Evolutionary conservation across 2,329 filamentous ascomycete genomes (phyloP).

Genomic region (Fusarium penzigii): DNA sequence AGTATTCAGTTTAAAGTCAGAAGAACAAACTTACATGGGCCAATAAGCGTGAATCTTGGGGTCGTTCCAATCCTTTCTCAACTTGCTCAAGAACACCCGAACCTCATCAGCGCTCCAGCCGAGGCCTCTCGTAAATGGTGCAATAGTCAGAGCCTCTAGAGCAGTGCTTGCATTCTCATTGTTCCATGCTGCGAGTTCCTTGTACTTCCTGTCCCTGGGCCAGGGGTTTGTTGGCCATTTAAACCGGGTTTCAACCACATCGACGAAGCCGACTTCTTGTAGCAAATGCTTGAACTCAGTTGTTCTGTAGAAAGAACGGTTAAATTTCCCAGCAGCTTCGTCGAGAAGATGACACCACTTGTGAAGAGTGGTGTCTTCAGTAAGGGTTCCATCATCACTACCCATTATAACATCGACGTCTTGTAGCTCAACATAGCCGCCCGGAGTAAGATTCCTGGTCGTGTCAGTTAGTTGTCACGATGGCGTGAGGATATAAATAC

Average conservation of each 20-base stretch:
- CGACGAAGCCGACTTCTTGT: slow-evolving; percentile 6
- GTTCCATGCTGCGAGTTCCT: slow-evolving; percentile 11
- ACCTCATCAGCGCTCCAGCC: slow-evolving; percentile 11
- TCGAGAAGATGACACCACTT: slow-evolving; percentile 6
- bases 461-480: too few relatives aligned
- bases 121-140: slow-evolving; percentile 8
- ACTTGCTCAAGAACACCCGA: slow-evolving; percentile 1
- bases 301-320: too few relatives aligned
- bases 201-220: slow-evolving; percentile 8
- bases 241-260: slow-evolving; percentile 9
- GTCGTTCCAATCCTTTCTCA: slow-evolving; percentile 6
- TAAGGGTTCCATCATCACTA: slow-evolving; percentile 5
- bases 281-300: slow-evolving; percentile 4
- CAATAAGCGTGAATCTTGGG: slow-evolving; percentile 9
- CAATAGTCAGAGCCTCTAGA: slow-evolving; percentile 2
- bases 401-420: slow-evolving; percentile 1
- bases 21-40: slow-evolving; percentile 4
- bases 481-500: not conserved
- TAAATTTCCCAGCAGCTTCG: not conserved
- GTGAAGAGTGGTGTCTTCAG: not conserved
- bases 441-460: slow-evolving; percentile 6
- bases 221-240: slow-evolving; percentile 11
- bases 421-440: slow-evolving; percentile 11
- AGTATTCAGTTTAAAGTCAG: too few relatives aligned
- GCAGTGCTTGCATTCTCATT: slow-evolving; percentile 4